Evolutionary conservation across 108 stramenopile genomes (phyloP).

Genomic region (Discostella stelligeroides): DNA sequence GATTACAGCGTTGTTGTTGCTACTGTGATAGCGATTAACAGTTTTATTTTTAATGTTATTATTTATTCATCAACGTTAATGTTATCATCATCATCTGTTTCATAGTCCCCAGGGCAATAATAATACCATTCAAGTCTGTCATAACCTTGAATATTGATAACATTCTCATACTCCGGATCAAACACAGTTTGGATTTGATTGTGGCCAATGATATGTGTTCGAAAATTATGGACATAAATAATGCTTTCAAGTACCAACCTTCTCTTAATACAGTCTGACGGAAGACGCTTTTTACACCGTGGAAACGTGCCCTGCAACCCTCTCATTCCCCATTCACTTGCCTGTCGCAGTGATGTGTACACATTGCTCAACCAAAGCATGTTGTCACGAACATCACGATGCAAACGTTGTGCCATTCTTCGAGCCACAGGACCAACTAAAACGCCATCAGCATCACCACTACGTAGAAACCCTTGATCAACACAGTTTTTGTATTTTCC

Average conservation of each 20-base stretch:
- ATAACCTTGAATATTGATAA: slow-evolving; percentile 11
- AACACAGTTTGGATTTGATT: slow-evolving; percentile 14
- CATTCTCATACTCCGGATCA: slow-evolving; percentile 15
- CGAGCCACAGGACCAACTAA: slow-evolving; percentile 12
- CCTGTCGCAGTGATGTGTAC: slow-evolving; percentile 11
- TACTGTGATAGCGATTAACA: no score
- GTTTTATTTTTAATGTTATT: no score
- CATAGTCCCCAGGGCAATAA: slow-evolving; percentile 1
- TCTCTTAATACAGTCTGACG: background rate
- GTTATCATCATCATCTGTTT: no score
- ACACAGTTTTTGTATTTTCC: slow-evolving; percentile 2
- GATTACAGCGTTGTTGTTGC: no score
- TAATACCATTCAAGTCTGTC: slow-evolving; percentile 6
- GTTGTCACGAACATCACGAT: slow-evolving; percentile 17
- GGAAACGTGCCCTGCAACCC: slow-evolving; percentile 13
- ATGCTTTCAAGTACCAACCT: slow-evolving; percentile 14
- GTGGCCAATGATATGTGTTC: slow-evolving; percentile 6
- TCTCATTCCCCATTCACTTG: slow-evolving; percentile 20
- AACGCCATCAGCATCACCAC: background rate
- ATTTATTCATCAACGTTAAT: no score
- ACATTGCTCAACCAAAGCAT: background rate
- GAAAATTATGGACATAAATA: slow-evolving; percentile 14
- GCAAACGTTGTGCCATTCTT: background rate
- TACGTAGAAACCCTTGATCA: background rate
- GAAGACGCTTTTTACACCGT: slow-evolving; percentile 15